Conservation (phyloP, 208 protist genomes). For the Entamoeba dispar region DNA sequence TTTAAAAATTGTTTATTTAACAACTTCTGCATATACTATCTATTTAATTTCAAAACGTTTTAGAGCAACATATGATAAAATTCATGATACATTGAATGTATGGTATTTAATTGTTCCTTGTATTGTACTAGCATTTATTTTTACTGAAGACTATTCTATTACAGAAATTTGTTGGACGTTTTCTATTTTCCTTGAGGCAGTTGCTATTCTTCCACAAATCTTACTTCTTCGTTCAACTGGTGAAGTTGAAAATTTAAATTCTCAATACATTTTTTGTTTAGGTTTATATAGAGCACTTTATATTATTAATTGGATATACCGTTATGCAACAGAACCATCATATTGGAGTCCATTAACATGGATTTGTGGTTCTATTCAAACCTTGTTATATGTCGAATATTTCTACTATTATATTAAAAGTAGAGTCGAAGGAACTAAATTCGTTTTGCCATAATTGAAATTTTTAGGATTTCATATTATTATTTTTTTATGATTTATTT, state of each 20-base stretch:
- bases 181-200: conserved; percentile 51
- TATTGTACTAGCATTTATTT: conserved; percentile 37
- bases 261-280: conserved; percentile 50
- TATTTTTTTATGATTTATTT: not conserved
- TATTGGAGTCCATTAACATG: not conserved
- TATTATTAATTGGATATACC: conserved; percentile 45
- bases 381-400: conserved; percentile 7
- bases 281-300: conserved; percentile 50
- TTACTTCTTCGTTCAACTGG: conserved; percentile 40
- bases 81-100: not conserved
- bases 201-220: conserved; percentile 58
- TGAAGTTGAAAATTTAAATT: conserved; percentile 43
- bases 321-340: not conserved
- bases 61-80: conserved; percentile 7
- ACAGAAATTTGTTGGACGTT: conserved; percentile 51
- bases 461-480: not conserved
- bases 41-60: conserved; percentile 38
- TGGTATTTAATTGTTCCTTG: conserved; percentile 34
- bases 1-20: conserved; percentile 50
- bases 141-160: conserved; percentile 8
- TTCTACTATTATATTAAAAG: conserved; percentile 12
- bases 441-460: not conserved
- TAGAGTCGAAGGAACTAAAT: not conserved
- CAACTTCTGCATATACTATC: conserved; percentile 35
- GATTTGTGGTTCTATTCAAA: conserved; percentile 6